Evolutionary conservation across 495 filamentous ascomycete species (phyloP).

Genomic region (Annulohypoxylon stygium): DNA sequence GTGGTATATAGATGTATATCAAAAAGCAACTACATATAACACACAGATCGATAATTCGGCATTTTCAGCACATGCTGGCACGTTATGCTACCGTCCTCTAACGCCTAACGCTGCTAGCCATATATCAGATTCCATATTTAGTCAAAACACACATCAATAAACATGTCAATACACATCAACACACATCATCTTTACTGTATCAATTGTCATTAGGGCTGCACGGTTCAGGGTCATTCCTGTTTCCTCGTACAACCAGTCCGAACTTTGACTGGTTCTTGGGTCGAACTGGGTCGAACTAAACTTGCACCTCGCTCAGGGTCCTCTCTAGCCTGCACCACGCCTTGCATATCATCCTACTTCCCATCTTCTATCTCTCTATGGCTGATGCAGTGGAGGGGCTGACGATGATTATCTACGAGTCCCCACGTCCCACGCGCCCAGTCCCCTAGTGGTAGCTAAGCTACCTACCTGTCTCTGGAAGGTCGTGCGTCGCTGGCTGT

Average conservation of each 20-base stretch:
- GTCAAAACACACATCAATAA: conserved; percentile 5
- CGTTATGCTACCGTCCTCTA: conserved; percentile 3
- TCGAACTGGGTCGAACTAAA: neutral
- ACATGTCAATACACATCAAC: neutral
- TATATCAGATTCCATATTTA: conserved; percentile 4
- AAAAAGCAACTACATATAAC: neutral
- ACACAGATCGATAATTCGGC: neutral
- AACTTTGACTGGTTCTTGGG: conserved; percentile 27
- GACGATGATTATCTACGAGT: conserved; percentile 17
- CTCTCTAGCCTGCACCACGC: conserved; percentile 5
- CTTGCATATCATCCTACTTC: conserved; percentile 1
- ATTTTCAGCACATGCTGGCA: neutral
- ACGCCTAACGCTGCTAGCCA: neutral
- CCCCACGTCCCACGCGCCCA: conserved; percentile 6
- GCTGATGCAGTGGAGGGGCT: conserved; percentile 14
- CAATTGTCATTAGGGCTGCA: conserved; percentile 15
- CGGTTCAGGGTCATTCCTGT: conserved; percentile 17
- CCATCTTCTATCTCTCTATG: too few relatives aligned
- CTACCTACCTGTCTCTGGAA: conserved; percentile 34
- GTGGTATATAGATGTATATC: neutral
- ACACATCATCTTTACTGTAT: conserved; percentile 16
- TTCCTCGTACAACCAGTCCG: conserved; percentile 11
- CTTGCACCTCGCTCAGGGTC: conserved; percentile 21
- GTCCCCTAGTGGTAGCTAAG: neutral
- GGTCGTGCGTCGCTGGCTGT: conserved; percentile 22